Base-by-base conservation (phyloP, 2,329 filamentous ascomycete genomes). In the Aspergillus glaucus region DNA sequence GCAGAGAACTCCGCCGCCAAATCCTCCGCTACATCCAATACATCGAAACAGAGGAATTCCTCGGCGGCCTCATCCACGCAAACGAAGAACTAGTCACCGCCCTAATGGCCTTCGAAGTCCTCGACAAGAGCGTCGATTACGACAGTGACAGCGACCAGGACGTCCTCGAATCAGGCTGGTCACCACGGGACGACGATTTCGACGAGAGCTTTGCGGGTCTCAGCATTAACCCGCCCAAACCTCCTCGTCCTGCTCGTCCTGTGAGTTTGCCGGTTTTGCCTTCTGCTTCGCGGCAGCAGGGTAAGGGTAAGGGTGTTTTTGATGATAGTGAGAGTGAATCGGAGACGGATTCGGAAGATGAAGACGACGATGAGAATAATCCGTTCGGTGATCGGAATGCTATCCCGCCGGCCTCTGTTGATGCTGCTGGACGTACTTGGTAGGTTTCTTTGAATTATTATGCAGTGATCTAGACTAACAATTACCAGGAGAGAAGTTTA, bases 21-120 rank as follows among this genome's bases (percentile, higher is more conserved):
- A 87, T 97, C 26, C 66, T 97, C 36, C 86, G 90, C 48, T 97
- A 96, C 66, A 95, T 97, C 54, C 89, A 97, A 63, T 80, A 90
- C 45, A 86, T 97, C 10, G 88, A 95, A 65, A 85, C 84, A 7
- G 92, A 97, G 62, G 85, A 97, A 62, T 96, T 87, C 78, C 84
- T 98, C 7, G 93, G 92, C 39, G 85, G 88, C 52, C 78, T 98
- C 4, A 83, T 98, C 15, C 88, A 93, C 61, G 91, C 92, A 55
- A 97, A 98, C 61, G 93, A 98, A 61, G 88, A 95, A 68, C 84
- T 98, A n/a, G 88, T 97, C 37, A 86, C 86, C 53, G 89, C 91
- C 1, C 78, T 98, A 49, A 95, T 95, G 81, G 87, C 90, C 0
- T 98, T 90, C 63, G 92, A 97, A 69, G 88, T 96, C 59, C 81